Conservation (phyloP, 441 rosid species). For the Geranium incanum region DNA sequence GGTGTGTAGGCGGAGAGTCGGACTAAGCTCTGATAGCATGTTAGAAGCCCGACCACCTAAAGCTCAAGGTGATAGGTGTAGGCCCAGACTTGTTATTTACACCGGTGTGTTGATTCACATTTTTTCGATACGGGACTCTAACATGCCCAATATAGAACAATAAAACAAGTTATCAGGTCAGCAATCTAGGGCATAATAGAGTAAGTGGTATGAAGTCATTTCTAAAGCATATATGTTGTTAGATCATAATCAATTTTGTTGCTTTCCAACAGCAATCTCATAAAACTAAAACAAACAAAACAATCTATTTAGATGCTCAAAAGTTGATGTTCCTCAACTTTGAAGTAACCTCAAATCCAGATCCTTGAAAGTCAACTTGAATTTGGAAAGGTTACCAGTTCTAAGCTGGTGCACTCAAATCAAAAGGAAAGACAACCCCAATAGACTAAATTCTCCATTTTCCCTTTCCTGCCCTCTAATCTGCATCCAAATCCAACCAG, state of each 20-base stretch:
- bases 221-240: neutral
- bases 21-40: too few relatives aligned
- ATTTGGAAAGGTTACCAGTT: neutral
- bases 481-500: too few relatives aligned
- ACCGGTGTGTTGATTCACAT: too few relatives aligned
- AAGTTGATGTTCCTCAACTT: neutral
- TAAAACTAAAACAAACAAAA: neutral
- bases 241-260: neutral
- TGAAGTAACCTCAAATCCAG: neutral
- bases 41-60: too few relatives aligned
- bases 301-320: neutral
- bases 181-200: neutral
- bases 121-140: neutral
- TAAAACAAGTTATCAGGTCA: neutral
- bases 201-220: neutral
- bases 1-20: too few relatives aligned
- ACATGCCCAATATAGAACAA: neutral
- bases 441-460: too few relatives aligned
- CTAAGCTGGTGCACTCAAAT: neutral
- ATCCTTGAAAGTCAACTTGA: neutral
- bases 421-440: too few relatives aligned
- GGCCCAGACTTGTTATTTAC: too few relatives aligned
- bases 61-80: too few relatives aligned
- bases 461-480: too few relatives aligned
- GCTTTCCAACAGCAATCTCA: neutral